These are phyloP conservation scores for Suhomyces anneliseae DNA, from an alignment of 1,139 yeast species.

Conservation along the genomic window DNA sequence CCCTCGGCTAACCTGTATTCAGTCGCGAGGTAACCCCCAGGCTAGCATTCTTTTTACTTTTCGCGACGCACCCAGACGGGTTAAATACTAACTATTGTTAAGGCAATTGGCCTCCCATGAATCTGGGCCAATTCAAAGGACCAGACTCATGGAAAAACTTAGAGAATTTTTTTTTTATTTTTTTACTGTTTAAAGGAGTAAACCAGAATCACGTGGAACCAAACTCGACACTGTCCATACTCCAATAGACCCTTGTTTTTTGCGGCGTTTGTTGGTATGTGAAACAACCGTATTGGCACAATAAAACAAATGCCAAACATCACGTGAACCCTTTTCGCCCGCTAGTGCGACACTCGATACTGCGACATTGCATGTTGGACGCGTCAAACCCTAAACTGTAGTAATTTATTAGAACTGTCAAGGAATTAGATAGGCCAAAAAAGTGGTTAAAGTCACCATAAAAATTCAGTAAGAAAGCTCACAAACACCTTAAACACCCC, in stretches of 20 bases:
- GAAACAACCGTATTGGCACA: not conserved
- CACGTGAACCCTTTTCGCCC: constrained; percentile 4
- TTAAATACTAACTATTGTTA: not conserved
- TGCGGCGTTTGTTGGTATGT: too few species aligned
- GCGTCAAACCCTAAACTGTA: constrained; percentile 2
- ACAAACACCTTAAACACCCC: too few species aligned
- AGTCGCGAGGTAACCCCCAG: not conserved
- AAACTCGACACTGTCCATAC: too few species aligned
- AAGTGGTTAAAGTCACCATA: too few species aligned
- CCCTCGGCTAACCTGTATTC: not conserved
- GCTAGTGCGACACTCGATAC: constrained; percentile 10
- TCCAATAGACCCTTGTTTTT: too few species aligned
- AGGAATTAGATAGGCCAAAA: too few species aligned
- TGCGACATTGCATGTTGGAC: constrained; percentile 11
- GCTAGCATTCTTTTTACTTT: not conserved
- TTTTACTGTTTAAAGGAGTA: too few species aligned
- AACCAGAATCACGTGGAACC: too few species aligned
- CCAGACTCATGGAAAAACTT: too few species aligned
- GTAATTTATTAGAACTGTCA: too few species aligned
- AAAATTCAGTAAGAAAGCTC: too few species aligned
- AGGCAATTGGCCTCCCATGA: not conserved
- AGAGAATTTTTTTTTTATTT: too few species aligned
- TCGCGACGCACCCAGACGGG: not conserved
- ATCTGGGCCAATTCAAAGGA: not conserved
- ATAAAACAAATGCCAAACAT: constrained; percentile 3